Evolutionary conservation across 768 basidiomycete genomes (phyloP), one percentile per base, ranked within the genome.

Genomic region (Lepiota brunneoincarnata): DNA sequence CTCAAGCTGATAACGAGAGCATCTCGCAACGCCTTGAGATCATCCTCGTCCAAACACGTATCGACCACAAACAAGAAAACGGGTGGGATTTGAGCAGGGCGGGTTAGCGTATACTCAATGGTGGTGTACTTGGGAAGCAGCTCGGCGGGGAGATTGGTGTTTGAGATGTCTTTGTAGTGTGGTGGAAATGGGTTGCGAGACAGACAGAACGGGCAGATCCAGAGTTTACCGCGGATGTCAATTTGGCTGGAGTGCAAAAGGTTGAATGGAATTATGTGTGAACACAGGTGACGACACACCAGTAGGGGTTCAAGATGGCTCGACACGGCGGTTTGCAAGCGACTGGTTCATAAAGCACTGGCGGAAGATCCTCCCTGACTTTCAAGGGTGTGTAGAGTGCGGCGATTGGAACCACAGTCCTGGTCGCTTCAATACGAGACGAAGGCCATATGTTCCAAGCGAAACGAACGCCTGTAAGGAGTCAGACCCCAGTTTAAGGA

Each of bases 401-500:
- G n/a, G 96, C 88, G 64, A 99, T 97, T 55, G 97, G 97, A 6
- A 98, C 96, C 37, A 99, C 96, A 4, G 93, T 98, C 62, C 96
- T 82, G 35, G 95, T 98, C 12, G 96, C 93, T 74, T 99, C 97
- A 69, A 98, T 96, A 63, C 97, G 86, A 56, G 93, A 95, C 34
- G 94, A 95, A 2, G 95, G 94, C 93, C 93, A 99, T 55, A 95
- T 92, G 71, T 99, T 99, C 97, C 96, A 98, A 43, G 95, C 96
- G 60, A 98, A 80, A 51, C 96, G 84, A 42, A 98, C 86, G 61
- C 96, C 94, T 97, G 58, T 35, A 49, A 35, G 40, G 37, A 17
- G 6, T 43, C 51, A 26, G 45, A 48, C 36, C 9, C 48, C 24
- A 10, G n/a, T 21, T 35, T 47, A 12, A 23, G 2, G 17, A n/a